Evolutionary conservation across 345 rosid genomes (phyloP).

Genomic region (Acer saccharum): DNA sequence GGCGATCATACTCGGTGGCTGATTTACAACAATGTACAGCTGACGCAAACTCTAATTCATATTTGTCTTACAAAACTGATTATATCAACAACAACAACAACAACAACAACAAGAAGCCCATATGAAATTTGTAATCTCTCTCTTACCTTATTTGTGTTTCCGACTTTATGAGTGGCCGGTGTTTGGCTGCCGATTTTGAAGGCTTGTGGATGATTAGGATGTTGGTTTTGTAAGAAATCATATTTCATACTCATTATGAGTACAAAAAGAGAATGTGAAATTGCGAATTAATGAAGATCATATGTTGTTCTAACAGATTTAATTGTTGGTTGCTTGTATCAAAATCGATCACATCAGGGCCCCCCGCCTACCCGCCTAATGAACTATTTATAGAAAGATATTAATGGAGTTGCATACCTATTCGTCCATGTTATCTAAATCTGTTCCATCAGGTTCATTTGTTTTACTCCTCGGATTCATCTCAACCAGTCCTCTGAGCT

Average conservation of each 20-base stretch:
- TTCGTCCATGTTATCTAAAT: too few species aligned
- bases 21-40: slow-evolving; percentile 55
- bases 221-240: neutral
- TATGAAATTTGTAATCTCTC: slow-evolving; percentile 1
- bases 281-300: neutral
- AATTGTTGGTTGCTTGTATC: too few species aligned
- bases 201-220: neutral
- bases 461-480: too few species aligned
- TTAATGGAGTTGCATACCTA: too few species aligned
- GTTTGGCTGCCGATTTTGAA: neutral
- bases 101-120: neutral
- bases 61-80: slow-evolving; percentile 15
- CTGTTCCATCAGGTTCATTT: too few species aligned
- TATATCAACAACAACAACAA: neutral
- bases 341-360: too few species aligned
- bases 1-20: slow-evolving; percentile 63
- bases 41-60: slow-evolving; percentile 4
- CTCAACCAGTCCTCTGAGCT: neutral
- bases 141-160: neutral
- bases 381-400: too few species aligned
- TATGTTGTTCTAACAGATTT: neutral
- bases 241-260: neutral
- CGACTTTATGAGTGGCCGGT: neutral
- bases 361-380: too few species aligned
- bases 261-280: neutral